Base-by-base conservation (phyloP, 2,329 filamentous ascomycete genomes). In the Claviceps sp. region DNA sequence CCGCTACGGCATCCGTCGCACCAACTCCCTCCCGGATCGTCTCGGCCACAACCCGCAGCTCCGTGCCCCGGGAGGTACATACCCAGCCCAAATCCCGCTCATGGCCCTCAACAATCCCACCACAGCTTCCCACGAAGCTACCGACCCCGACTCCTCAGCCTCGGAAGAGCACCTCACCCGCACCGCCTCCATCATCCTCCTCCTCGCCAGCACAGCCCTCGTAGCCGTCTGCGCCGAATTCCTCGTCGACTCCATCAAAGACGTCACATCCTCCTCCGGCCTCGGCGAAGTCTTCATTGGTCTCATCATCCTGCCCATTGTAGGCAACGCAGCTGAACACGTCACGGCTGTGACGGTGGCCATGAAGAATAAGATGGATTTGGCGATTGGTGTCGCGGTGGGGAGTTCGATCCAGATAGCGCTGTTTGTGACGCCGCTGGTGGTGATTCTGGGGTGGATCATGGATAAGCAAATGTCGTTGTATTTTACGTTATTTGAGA, bases 401-500 rank as follows among this genome's bases (percentile, higher is more conserved):
- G 83, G 83, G 52, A 82, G 77, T 56, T 83, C 79, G 47, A 86
- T 87, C 58, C 83, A 87, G 66, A 86, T 87, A 63, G 79, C 83
- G 14, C 71, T 87, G 7, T 83, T 86, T 61, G 74, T 86, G 50
- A 86, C 83, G 4, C 83, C 83, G 0, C 69, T 86, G 17, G 75
- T 86, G 36, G 83, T 87, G 36, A 79, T 86, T 23, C 70, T 86
- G 20, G 83, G 82, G n/a, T 87, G 83, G 83, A 76, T 75, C 54
- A 76, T 86, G 65, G 68, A 74, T 54, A 77, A 77, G 54, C 73
- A 82, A n/a, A 86, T 87, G 82, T 78, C 84, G 29, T 75, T 94
- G 37, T 89, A 91, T 71, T 94, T 94, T 66, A 88, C 88, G 54
- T 76, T 88, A 47, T 95, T 94, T 67, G 88, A 94, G 75, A 94